A percentile compares a stretch with the other conserved stretches of the same genome.
phyloP scores from a whole-genome alignment of 2,329 filamentous ascomycete species.

The Fusarium heterosporum region DNA sequence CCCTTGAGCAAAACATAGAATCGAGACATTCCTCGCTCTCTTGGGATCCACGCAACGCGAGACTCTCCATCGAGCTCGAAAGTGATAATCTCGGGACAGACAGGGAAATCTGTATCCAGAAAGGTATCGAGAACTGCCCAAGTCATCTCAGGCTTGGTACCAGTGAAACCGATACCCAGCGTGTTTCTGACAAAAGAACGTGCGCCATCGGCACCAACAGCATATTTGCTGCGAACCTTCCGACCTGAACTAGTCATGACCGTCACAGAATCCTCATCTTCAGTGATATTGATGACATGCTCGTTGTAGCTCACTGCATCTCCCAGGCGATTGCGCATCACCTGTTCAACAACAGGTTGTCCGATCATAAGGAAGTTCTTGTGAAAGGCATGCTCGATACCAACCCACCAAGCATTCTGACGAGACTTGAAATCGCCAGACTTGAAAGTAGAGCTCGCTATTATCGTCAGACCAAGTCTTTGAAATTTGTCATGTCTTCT shows the following conservation, averaged over 20 bases:
- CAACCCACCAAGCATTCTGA: constrained; percentile 61
- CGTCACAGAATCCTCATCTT: constrained; percentile 65
- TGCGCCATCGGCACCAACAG: constrained; percentile 65
- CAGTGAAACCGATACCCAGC: constrained; percentile 56
- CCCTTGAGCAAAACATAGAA: constrained; percentile 62
- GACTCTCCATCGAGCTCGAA: constrained; percentile 60
- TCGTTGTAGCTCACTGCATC: constrained; percentile 54
- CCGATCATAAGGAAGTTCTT: constrained; percentile 65
- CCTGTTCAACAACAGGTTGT: constrained; percentile 58
- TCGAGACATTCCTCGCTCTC: constrained; percentile 59
- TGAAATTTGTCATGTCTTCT: neutral
- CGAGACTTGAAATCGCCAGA: constrained; percentile 60
- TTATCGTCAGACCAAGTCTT: rapidly evolving
- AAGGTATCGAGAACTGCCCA: constrained; percentile 63
- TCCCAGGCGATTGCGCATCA: constrained; percentile 52
- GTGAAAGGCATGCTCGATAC: constrained; percentile 58
- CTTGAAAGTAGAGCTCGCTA: constrained; percentile 61
- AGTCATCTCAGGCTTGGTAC: constrained; percentile 62
- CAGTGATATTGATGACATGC: constrained; percentile 60
- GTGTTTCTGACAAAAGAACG: constrained; percentile 59
- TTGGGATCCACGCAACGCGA: constrained; percentile 61
- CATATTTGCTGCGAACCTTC: constrained; percentile 54
- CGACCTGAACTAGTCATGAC: constrained; percentile 50
- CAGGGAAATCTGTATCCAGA: constrained; percentile 61
- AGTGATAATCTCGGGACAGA: constrained; percentile 60